Percentiles rank a stretch among this genome's conserved stretches.
These are phyloP conservation scores for Zoysia pacifica DNA, from an alignment of 176 grass and related monocot species.

Conservation along the genomic window DNA sequence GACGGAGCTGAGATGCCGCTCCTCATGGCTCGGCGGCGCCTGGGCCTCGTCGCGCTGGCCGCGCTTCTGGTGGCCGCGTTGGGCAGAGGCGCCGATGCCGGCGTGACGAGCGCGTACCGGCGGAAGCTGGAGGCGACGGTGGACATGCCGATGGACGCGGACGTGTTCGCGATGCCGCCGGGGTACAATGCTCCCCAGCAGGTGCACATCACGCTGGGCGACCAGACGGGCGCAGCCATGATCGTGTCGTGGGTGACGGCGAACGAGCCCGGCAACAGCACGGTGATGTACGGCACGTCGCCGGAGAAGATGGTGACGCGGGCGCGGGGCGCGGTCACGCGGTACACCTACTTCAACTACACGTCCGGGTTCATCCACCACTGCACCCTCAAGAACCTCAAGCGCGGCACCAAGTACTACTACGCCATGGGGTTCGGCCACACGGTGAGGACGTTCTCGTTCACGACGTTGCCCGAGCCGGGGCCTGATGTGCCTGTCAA, in stretches of 20 bases:
- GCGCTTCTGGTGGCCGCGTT: too few species aligned
- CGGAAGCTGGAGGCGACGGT: too few species aligned
- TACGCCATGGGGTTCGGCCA: conserved; percentile 63
- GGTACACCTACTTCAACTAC: conserved; percentile 73
- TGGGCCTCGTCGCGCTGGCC: too few species aligned
- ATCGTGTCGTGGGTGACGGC: conserved; percentile 68
- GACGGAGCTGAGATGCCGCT: too few species aligned
- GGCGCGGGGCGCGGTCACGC: conserved; percentile 42
- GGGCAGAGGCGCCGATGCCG: too few species aligned
- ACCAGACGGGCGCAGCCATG: conserved; percentile 60
- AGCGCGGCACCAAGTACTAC: conserved; percentile 58
- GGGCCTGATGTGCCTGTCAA: conserved; percentile 80
- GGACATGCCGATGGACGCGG: conserved; percentile 27
- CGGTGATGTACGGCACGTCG: conserved; percentile 48
- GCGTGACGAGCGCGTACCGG: too few species aligned
- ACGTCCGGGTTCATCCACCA: conserved; percentile 90
- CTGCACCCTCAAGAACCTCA: conserved; percentile 44
- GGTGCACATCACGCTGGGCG: conserved; percentile 81
- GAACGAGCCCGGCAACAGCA: conserved; percentile 56
- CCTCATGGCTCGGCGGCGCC: background rate
- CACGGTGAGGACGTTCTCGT: conserved; percentile 64
- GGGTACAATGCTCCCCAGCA: conserved; percentile 51
- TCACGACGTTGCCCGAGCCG: conserved; percentile 62
- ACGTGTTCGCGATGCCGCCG: too few species aligned
- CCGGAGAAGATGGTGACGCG: conserved; percentile 31